Evolutionary conservation across 768 basidiomycete genomes (phyloP), one percentile per base, ranked within the genome.

Genomic region (Mycena filopes): DNA sequence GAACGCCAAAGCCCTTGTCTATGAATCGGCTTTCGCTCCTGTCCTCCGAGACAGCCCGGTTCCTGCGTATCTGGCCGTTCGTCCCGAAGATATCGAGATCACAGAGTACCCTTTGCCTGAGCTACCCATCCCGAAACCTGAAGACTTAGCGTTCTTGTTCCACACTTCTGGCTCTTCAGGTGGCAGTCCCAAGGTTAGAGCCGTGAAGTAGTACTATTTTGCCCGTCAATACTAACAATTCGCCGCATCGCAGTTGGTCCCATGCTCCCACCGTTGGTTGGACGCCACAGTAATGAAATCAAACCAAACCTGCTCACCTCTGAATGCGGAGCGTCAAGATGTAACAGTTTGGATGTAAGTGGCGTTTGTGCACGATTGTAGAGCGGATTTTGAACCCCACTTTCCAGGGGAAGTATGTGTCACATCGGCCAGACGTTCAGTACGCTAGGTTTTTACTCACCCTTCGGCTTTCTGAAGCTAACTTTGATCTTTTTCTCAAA

Each of bases 101-200:
- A 72, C 76, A 26, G 69, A 71, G 42, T 73, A 74, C 4, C 61
- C 78, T 31, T 74, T 89, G 16, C 85, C 84, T 43, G 70, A 77
- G 10, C 66, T 86, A 28, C 77, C 77, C 53, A 21, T 66, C 63
- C 60, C 68, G 58, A 53, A 71, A 47, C 62, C 68, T 55, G 73
- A 76, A 21, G 79, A 78, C 21, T 72, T 77, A 43, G 78, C 74
- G 12, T 85, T 89, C 77, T 80, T 89, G 47, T 90, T 89, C 78
- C 89, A 89, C 71, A 89, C 89, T 3, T 88, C 86, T 65, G 89
- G 89, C 36, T 88, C 88, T 46, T 89, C 87, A 12, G 87, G 87
- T 18, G 89, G 89, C 38, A 84, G 83, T 58, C 89, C 89, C 2
- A 90, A 89, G 63, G 67, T 69, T 15, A 31, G 15, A 46, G 60